Base-by-base conservation (phyloP, 768 basidiomycete species). In the Calocera viscosa region DNA sequence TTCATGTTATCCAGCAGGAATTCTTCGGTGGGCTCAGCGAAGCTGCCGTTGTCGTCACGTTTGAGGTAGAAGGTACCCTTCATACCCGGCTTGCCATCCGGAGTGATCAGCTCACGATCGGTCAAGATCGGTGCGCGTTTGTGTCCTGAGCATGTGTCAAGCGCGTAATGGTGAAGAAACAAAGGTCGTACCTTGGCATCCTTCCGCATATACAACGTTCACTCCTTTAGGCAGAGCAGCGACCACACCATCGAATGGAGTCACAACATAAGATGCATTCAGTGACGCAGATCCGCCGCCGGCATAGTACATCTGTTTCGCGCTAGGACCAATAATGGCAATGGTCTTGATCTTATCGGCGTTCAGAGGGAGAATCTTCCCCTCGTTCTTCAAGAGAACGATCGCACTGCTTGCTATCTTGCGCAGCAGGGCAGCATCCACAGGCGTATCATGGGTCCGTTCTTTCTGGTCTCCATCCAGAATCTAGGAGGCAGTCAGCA, bases 221-320 rank as follows among this genome's bases (percentile, higher is more conserved):
- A 86, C 80, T 34, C 78, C 76, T 12, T 78, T 77, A 33, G 75
- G 82, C 11, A 90, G 76, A 0, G 84, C 86, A 17, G 81, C 79
- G 19, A 82, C 80, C 32, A 94, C 84, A 1, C 91, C 91, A 28
- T 91, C 83, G 73, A 84, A 90, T 0, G 91, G 91, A 5, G 84
- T 84, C 49, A 88, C 75, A 69, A 88, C 88, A 78, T 89, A 93
- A 1, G 85, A 85, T 0, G 89, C 80, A 70, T 89, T 86, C 41
- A 91, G 78, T 1, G 83, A 81, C 0, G 89, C 90, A 17, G 86
- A 87, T 34, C 88, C 89, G 53, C 88, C 89, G 40, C 87, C 87
- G 47, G 83, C 86, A 8, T 86, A 77, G 1, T 85, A 81, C 8
- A 75, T 71, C 0, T 84, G 83, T 72, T 85, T 88, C 32, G 85